Evolutionary conservation across 768 basidiomycete species (phyloP).

Genomic region (Cystobasidium tubakii): DNA sequence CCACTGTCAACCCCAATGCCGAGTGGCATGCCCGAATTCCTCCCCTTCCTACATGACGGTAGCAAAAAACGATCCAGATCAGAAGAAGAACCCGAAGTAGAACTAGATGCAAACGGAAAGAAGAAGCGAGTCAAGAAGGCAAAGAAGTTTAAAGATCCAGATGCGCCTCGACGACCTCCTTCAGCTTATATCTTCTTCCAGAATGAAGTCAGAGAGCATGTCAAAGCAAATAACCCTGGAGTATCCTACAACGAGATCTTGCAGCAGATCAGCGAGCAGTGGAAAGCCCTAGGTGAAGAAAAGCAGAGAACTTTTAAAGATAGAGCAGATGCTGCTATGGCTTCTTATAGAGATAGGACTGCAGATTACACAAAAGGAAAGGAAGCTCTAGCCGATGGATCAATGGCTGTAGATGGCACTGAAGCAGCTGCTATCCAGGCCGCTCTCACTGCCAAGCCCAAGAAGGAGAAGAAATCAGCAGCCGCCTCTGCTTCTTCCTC

Average conservation of each 20-base stretch:
- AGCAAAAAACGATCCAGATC: constrained; percentile 20
- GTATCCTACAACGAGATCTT: constrained; percentile 69
- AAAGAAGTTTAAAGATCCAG: constrained; percentile 75
- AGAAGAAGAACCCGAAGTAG: constrained; percentile 17
- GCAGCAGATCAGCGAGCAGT: constrained; percentile 64
- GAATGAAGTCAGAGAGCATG: constrained; percentile 72
- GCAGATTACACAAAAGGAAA: constrained; percentile 40
- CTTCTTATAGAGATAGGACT: constrained; percentile 32
- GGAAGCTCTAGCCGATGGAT: neutral
- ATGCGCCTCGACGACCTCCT: constrained; percentile 87
- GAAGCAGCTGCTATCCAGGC: constrained; percentile 11
- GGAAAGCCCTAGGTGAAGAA: constrained; percentile 61
- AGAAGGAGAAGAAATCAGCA: constrained; percentile 15
- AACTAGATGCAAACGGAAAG: neutral
- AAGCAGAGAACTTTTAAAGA: constrained; percentile 39
- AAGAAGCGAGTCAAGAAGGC: constrained; percentile 37
- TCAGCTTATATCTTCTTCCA: constrained; percentile 92
- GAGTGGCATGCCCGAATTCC: constrained; percentile 8
- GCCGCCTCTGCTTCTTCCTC: neutral
- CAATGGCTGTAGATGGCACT: neutral
- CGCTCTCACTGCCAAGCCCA: constrained; percentile 9
- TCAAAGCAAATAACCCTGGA: constrained; percentile 62
- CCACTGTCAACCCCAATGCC: constrained; percentile 10
- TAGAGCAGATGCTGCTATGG: constrained; percentile 39
- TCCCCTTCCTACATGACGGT: constrained; percentile 6